phyloP scores from a whole-genome alignment of 1,284 basidiomycete genomes.

The Rhodofomes roseus region DNA sequence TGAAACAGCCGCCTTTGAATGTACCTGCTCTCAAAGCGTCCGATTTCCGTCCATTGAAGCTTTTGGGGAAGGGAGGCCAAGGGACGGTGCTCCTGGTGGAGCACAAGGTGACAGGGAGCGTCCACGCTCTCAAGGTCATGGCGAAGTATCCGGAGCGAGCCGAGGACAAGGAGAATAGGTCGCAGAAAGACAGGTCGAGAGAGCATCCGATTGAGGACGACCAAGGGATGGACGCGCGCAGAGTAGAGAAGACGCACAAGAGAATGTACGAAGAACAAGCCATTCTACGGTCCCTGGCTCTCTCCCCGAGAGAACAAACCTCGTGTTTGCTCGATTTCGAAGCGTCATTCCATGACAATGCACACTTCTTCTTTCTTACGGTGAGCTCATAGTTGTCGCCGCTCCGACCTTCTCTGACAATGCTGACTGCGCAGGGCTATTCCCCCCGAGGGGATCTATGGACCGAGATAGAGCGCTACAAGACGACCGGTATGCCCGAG shows the following conservation, averaged over 20 bases:
- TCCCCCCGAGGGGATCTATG: slow-evolving; percentile 20
- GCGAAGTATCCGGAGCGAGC: slow-evolving; percentile 15
- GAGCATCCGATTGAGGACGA: background rate
- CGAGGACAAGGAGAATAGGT: background rate
- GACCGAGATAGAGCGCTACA: slow-evolving; percentile 15
- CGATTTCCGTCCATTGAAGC: slow-evolving; percentile 20
- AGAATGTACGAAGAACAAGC: slow-evolving; percentile 17
- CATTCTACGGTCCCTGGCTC: slow-evolving; percentile 1
- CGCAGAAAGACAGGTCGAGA: background rate
- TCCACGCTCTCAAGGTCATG: slow-evolving; percentile 26
- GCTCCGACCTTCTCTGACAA: background rate
- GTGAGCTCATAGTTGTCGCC: slow-evolving; percentile 11
- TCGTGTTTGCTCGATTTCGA: slow-evolving; percentile 16
- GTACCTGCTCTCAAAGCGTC: background rate
- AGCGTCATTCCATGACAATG: slow-evolving; percentile 25
- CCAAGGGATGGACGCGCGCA: background rate
- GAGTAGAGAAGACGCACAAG: slow-evolving; percentile 5
- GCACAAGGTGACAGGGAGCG: slow-evolving; percentile 16
- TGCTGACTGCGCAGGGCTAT: slow-evolving; percentile 18
- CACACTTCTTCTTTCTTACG: slow-evolving; percentile 30
- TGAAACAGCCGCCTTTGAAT: background rate
- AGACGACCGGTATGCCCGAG: slow-evolving; percentile 8
- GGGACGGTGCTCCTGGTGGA: slow-evolving; percentile 25
- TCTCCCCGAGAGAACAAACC: slow-evolving; percentile 20
- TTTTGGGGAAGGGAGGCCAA: slow-evolving; percentile 25